These are phyloP conservation scores for Haematococcus lacustris DNA, from an alignment of 139 green algal species.

Conservation along the genomic window DNA sequence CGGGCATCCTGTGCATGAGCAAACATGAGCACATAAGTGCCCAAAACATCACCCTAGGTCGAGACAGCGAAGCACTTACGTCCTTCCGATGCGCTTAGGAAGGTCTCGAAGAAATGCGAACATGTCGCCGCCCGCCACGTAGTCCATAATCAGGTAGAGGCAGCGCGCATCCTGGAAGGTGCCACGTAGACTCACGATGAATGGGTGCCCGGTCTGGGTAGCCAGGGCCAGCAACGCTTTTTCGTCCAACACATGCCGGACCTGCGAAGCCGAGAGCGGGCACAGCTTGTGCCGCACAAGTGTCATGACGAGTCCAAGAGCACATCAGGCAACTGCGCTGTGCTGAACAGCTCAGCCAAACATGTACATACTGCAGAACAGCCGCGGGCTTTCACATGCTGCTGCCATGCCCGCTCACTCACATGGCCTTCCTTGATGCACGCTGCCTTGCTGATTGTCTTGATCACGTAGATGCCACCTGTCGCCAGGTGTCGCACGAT, in stretches of 20 bases:
- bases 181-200: slow-evolving; percentile 49
- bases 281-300: too few species aligned
- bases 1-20: slow-evolving; percentile 46
- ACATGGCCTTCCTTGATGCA: slow-evolving; percentile 69
- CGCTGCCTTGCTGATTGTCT: slow-evolving; percentile 63
- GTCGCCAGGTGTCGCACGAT: slow-evolving; percentile 43
- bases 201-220: slow-evolving; percentile 39
- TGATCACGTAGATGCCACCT: slow-evolving; percentile 54
- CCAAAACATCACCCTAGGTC: too few species aligned
- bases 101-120: slow-evolving; percentile 54
- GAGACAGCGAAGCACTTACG: too few species aligned
- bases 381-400: too few species aligned
- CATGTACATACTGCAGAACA: too few species aligned
- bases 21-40: too few species aligned
- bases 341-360: too few species aligned
- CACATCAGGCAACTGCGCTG: too few species aligned
- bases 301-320: too few species aligned
- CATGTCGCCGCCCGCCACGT: slow-evolving; percentile 70
- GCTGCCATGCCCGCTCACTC: too few species aligned
- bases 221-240: slow-evolving; percentile 36
- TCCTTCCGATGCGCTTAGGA: too few species aligned
- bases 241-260: slow-evolving; percentile 67
- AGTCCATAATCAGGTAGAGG: slow-evolving; percentile 79
- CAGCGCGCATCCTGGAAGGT: slow-evolving; percentile 64
- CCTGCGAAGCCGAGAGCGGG: too few species aligned